Percentiles rank a stretch among this genome's conserved stretches.
These are phyloP conservation scores for Globisporangium nodosum DNA, from an alignment of 352 stramenopile genomes.

Conservation along the genomic window DNA sequence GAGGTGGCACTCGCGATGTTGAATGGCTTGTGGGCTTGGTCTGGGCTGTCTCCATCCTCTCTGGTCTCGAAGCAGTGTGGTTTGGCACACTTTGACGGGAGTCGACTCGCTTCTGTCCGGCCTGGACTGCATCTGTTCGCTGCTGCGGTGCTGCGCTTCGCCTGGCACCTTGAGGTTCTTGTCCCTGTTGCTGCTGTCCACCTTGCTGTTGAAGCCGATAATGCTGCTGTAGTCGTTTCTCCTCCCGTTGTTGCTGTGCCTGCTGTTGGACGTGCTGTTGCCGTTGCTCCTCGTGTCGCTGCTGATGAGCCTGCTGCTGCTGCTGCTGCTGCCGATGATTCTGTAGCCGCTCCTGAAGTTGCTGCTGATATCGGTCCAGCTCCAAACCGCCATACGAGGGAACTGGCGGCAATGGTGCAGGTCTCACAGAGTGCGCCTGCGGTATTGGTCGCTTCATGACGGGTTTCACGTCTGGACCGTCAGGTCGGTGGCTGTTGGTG, in stretches of 20 bases:
- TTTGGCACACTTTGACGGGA: background rate
- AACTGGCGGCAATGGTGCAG: background rate
- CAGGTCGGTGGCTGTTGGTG: background rate
- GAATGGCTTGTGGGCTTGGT: background rate
- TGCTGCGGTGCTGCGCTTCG: background rate
- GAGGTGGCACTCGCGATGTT: background rate
- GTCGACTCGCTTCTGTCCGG: background rate
- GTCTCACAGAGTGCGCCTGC: background rate
- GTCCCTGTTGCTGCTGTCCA: background rate
- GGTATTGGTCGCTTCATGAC: background rate
- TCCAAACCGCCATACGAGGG: background rate
- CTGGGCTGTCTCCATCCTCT: background rate
- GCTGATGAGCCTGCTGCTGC: slow-evolving; percentile 6
- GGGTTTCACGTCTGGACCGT: slow-evolving; percentile 4
- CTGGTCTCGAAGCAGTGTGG: background rate
- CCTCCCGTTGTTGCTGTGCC: background rate
- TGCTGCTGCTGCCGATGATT: background rate
- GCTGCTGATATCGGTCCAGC: background rate
- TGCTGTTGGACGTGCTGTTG: background rate
- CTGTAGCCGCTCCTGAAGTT: background rate
- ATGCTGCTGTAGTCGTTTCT: slow-evolving; percentile 5
- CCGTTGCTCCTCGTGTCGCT: slow-evolving; percentile 8
- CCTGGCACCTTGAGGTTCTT: background rate
- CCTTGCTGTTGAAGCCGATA: background rate
- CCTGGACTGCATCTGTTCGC: background rate